phyloP scores from a whole-genome alignment of 2,329 filamentous ascomycete genomes.

The Podosphaera xanthii region DNA sequence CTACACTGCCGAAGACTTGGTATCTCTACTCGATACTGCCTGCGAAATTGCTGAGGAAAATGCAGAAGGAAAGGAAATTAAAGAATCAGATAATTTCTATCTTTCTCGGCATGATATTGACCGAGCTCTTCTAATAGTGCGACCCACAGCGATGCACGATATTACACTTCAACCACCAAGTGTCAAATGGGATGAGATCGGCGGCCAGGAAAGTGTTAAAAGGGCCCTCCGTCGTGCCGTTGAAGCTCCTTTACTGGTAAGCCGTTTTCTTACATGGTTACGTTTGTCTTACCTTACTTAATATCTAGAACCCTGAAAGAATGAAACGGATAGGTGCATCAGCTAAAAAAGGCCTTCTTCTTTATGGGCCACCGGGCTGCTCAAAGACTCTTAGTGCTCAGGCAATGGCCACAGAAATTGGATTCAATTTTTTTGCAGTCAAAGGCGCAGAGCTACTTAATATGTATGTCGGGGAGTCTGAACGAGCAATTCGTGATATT shows the following conservation, averaged over 20 bases:
- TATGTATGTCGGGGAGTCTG: slow-evolving; percentile 93
- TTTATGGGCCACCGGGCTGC: slow-evolving; percentile 85
- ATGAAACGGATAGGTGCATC: slow-evolving; percentile 28
- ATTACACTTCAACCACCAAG: slow-evolving; percentile 74
- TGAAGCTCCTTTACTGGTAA: slow-evolving; percentile 13
- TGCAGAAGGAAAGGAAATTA: slow-evolving; percentile 1
- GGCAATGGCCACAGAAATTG: slow-evolving; percentile 72
- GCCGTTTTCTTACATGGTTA: slow-evolving; percentile 1
- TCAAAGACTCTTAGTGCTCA: slow-evolving; percentile 87
- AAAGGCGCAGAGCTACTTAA: slow-evolving; percentile 85
- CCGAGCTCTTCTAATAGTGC: slow-evolving; percentile 42
- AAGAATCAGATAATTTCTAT: slow-evolving; percentile 2
- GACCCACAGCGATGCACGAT: slow-evolving; percentile 70
- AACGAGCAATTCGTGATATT: slow-evolving; percentile 62
- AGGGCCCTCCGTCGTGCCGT: slow-evolving; percentile 26
- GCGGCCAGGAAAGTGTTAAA: slow-evolving; percentile 61
- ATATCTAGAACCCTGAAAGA: slow-evolving; percentile 23
- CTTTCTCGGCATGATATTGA: slow-evolving; percentile 31
- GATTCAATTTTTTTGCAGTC: slow-evolving; percentile 82
- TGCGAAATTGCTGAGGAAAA: slow-evolving; percentile 17
- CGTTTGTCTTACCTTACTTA: slow-evolving; percentile 1
- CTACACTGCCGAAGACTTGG: slow-evolving; percentile 59
- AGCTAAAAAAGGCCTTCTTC: slow-evolving; percentile 58
- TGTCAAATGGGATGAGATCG: slow-evolving; percentile 70
- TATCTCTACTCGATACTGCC: slow-evolving; percentile 35